Evolutionary conservation across 2,329 filamentous ascomycete species (phyloP).

Genomic region (Verticillium alfalfae): DNA sequence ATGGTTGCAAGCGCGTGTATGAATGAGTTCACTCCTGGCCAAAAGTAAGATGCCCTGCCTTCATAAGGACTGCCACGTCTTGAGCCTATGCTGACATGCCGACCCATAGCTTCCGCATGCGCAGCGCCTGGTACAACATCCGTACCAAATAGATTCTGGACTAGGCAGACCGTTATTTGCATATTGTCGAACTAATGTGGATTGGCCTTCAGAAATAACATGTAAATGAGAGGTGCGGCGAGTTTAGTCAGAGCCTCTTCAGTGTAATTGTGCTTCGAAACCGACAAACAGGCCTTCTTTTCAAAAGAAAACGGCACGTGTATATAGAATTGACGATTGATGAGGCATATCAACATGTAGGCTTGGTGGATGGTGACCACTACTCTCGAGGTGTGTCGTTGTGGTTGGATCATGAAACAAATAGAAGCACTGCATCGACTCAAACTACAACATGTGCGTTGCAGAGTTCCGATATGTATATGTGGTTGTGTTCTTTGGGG

Average conservation of each 20-base stretch:
- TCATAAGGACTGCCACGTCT: too few relatives aligned
- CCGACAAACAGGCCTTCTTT: neutral
- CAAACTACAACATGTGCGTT: too few relatives aligned
- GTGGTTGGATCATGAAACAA: too few relatives aligned
- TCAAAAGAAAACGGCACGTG: neutral
- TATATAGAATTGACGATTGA: neutral
- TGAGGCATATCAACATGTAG: neutral
- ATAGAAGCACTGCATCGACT: too few relatives aligned
- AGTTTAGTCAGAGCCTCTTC: neutral
- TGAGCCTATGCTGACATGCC: neutral
- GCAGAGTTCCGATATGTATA: too few relatives aligned
- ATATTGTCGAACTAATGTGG: neutral
- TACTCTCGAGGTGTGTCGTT: too few relatives aligned
- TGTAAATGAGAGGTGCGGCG: neutral
- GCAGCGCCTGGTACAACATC: conserved; percentile 29
- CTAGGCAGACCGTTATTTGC: neutral
- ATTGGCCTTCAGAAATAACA: neutral
- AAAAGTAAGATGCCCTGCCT: conserved; percentile 14
- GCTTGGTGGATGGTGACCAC: neutral
- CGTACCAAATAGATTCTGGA: conserved; percentile 12
- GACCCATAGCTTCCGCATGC: conserved; percentile 23
- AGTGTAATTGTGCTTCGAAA: neutral
- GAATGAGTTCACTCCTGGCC: conserved; percentile 36
- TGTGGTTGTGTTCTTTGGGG: too few relatives aligned
- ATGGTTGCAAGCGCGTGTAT: conserved; percentile 30